Base-by-base conservation (phyloP, 1,139 yeast species). In the Magnusiomyces tetraspermus region DNA sequence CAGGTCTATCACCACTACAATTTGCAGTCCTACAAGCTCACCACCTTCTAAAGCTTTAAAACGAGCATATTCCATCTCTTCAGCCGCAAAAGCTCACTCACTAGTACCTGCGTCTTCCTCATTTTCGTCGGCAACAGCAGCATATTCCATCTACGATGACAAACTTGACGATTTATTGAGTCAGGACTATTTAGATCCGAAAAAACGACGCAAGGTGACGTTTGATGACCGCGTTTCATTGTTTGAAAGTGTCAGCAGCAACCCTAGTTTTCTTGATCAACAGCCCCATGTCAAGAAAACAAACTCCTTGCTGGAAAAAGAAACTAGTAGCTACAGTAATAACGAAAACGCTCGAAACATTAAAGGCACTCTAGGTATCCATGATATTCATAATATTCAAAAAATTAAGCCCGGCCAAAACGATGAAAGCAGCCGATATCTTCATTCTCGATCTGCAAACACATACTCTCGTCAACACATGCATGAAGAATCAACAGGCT, bases 121-220 rank as follows among this genome's bases (percentile, higher is more conserved):
- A n/a, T n/a, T n/a, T n/a, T 17, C 43, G 6, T 22, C 43, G 8
- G 13, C 13, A 30, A 8, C 33, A 8, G 24, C 22, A 38, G 8
- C 23, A 26, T 30, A 26, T 43, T 28, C 23, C 2, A 4, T 4
- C 24, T 38, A 19, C 24, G 42, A 38, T 6, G 24, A 8, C 24
- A 4, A 8, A 13, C 17, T 15, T 8, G n/a, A 4, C 17, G 38
- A 15, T 33, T 38, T 38, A 4, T 38, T 24, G 5, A 38, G 11
- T 4, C 5, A 21, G 17, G 42, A 38, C 5, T 3, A n/a, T 6
- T 19, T 26, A 8, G 24, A 19, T 6, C 11, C 31, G 3, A 43
- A 43, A 30, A 43, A 43, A 15, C 31, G 46, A 13, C 33, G 46
- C 6, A 43, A 43, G 19, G 46, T 43, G 3, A 43, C 46, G 6